Evolutionary conservation across 1,284 basidiomycete genomes (phyloP).

Genomic region (Ganoderma lingzhi): DNA sequence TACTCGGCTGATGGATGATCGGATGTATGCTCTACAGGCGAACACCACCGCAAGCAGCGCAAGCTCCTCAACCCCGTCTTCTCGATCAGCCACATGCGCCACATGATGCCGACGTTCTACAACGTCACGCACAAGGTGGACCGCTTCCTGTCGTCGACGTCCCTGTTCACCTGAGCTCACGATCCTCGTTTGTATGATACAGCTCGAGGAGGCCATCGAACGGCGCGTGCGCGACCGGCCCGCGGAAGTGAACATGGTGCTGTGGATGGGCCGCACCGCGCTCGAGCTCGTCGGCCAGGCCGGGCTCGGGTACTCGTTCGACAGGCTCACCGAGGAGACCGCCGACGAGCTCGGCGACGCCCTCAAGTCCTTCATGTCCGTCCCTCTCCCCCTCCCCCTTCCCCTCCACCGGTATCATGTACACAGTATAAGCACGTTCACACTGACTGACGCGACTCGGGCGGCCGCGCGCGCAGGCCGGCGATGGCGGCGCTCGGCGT

Average conservation of each 20-base stretch:
- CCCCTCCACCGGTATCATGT: not conserved
- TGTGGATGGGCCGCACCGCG: constrained; percentile 40
- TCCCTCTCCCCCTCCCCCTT: no score
- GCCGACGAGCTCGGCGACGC: constrained; percentile 33
- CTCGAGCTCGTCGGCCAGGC: constrained; percentile 42
- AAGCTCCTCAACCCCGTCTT: constrained; percentile 40
- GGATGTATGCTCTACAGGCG: constrained; percentile 5
- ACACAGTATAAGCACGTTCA: no score
- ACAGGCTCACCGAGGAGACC: constrained; percentile 31
- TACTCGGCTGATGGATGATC: not conserved
- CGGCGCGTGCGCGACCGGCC: constrained; percentile 10
- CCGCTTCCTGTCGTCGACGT: no score
- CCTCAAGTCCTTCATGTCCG: constrained; percentile 36
- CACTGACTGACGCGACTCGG: no score
- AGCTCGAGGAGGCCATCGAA: constrained; percentile 32
- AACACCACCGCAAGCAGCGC: constrained; percentile 29
- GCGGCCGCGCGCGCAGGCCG: not conserved
- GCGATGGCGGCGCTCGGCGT: constrained; percentile 1
- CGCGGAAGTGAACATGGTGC: constrained; percentile 35
- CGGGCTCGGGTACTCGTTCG: constrained; percentile 41
- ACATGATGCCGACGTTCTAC: constrained; percentile 38
- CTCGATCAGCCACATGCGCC: constrained; percentile 35
- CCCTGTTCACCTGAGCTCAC: no score
- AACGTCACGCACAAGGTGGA: constrained; percentile 20
- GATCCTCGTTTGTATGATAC: not conserved